Percentiles rank a stretch among this genome's conserved stretches.
Conservation (phyloP, 139 green algal genomes). For the Tetratostichococcus sp. region DNA sequence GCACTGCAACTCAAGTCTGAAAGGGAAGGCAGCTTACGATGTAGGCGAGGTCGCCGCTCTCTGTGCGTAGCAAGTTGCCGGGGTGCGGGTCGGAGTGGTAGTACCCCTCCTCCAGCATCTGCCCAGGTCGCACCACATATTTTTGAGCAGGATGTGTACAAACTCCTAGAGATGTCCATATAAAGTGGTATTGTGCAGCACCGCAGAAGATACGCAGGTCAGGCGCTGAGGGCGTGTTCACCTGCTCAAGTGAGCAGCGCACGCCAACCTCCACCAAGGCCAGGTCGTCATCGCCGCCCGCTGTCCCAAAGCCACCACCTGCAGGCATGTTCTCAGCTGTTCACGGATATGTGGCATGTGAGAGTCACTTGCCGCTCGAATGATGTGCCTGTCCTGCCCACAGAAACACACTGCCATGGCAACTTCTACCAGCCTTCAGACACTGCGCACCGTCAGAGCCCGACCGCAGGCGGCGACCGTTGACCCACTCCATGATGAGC, state of each 20-base stretch:
- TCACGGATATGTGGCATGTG: no score
- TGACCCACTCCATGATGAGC: constrained; percentile 90
- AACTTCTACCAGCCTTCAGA: no score
- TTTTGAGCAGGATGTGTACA: no score
- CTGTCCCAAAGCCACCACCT: neutral
- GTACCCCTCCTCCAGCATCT: constrained; percentile 62
- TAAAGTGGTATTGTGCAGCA: no score
- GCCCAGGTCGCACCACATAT: constrained; percentile 55
- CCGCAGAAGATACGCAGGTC: no score
- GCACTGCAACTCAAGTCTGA: no score
- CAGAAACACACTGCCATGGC: no score
- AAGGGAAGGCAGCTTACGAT: neutral
- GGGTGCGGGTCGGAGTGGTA: constrained; percentile 74
- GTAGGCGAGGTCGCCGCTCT: constrained; percentile 45
- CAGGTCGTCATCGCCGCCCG: constrained; percentile 57
- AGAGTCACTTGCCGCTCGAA: no score
- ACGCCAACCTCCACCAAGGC: constrained; percentile 76
- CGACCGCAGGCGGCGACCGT: constrained; percentile 71
- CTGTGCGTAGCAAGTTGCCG: constrained; percentile 53
- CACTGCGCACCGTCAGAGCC: constrained; percentile 12
- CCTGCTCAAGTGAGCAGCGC: constrained; percentile 37
- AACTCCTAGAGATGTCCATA: no score
- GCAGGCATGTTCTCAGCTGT: neutral
- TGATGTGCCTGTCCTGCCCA: no score
- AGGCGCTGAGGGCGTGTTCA: no score